Base-by-base conservation (phyloP, 176 grass and related monocot genomes). In the Phoenix dactylifera region DNA sequence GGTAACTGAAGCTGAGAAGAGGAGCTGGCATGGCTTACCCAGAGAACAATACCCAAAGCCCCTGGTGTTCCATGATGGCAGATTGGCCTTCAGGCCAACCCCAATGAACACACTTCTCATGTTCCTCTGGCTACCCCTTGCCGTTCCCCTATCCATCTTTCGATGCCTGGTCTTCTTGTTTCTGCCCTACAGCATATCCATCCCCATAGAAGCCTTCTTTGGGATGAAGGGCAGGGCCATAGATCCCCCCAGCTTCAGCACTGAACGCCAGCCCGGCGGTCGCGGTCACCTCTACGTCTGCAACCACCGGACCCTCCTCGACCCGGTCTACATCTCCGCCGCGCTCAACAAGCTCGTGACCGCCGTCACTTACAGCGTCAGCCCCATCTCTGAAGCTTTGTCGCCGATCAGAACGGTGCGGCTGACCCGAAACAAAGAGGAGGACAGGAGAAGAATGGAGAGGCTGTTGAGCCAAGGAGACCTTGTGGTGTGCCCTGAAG, bases 301-400 rank as follows among this genome's bases (percentile, higher is more conserved):
- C 81, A 95, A 95, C 67, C 89, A 95, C 80, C 75, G 85, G 6
- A 89, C 85, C 18, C 89, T 95, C 16, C 62, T 95, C 60, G 85
- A 95, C 61, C 85, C 89, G 0, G 59, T 95, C 3, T 95, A 82
- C 72, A 67, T 89, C 10, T 89, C 89, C 4, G 72, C 67, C 35
- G 35, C 10, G 35, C 35, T 44, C 35, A 44, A 44, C 35, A 44
- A 44, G 10, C 9, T 44, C 35, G 9, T 30, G 28, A 30, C 28
- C 28, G 28, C 28, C 28, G 28, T 30, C 28, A 30, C 28, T 30
- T 30, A 30, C 28, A 30, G 28, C 28, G 28, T 30, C 28, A 30
- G 28, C 28, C 28, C 28, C 28, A 30, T 30, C 28, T 30, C 28
- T 7, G 28, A 30, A 30, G 28, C 28, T 6, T 30, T 30, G 5